Conservation (phyloP, 1,284 basidiomycete species). For the Ganoderma resinaceum region DNA sequence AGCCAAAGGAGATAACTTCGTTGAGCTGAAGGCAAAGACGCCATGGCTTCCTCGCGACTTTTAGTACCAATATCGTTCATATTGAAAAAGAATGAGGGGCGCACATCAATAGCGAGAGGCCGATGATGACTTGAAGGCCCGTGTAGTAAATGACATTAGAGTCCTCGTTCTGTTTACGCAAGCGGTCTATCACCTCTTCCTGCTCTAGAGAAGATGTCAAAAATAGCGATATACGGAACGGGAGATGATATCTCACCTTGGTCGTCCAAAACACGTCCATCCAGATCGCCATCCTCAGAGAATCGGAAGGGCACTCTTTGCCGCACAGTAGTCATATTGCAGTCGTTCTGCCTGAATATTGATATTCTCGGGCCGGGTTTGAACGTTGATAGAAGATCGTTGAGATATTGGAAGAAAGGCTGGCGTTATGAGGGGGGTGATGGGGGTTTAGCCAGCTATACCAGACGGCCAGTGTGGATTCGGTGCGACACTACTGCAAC, state of each 20-base stretch:
- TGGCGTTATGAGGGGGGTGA: neutral
- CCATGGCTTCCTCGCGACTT: conserved; percentile 28
- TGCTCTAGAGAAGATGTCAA: conserved; percentile 32
- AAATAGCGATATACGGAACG: too few species aligned
- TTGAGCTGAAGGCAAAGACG: conserved; percentile 31
- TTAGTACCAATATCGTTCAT: neutral
- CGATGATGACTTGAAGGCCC: conserved; percentile 32
- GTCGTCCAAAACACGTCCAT: conserved; percentile 38
- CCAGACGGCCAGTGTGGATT: neutral
- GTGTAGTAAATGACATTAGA: conserved; percentile 31
- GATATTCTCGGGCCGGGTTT: neutral
- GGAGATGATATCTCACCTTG: conserved; percentile 35
- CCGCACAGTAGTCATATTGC: conserved; percentile 29
- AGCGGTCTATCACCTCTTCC: conserved; percentile 37
- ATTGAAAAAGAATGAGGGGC: conserved; percentile 10
- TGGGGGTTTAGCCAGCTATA: neutral
- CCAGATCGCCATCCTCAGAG: conserved; percentile 29
- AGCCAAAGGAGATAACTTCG: conserved; percentile 34
- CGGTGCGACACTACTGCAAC: too few species aligned
- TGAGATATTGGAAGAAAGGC: neutral
- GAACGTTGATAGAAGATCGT: too few species aligned
- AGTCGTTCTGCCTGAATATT: neutral
- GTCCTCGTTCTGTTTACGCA: conserved; percentile 32
- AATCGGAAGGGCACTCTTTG: conserved; percentile 38
- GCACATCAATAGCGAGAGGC: conserved; percentile 37